Evolutionary conservation across 371 early-diverging fungal species (phyloP), one percentile per base, ranked within the genome.

Genomic region (Chytridium lagenaria): DNA sequence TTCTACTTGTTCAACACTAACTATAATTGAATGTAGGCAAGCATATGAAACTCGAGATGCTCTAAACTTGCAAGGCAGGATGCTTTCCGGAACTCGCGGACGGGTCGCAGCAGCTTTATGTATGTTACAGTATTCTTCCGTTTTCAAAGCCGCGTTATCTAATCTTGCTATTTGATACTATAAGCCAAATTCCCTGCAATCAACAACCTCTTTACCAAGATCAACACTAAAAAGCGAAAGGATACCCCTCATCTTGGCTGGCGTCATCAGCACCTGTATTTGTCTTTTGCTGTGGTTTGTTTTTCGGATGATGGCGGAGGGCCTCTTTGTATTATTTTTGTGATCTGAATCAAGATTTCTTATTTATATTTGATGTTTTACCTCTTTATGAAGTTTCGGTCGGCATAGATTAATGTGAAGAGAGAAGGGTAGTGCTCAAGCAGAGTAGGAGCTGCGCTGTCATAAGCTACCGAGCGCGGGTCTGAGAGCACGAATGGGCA

Each of bases 191-290:
- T 91, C 50, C 91, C 91, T 2, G 82, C 85, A 7, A 84, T 91
- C 71, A 90, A 89, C 63, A 85, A 84, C 59, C 73, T 90, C n/a
- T 84, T 91, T 38, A 75, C 81, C 26, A 86, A 84, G 61, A 91
- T 91, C 70, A 84, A 87, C 63, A 86, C 85, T n/a, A 81, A 88
- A 64, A 83, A 88, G 79, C 81, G 83, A 71, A 78, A 90, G 50
- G 90, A 91, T 75, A 84, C 89, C 12, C n/a, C 64, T 89, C 37
- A 87, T 91, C 57, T 82, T 91, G 86, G 89, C 88, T 2, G 84
- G 84, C 37, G 88, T 91, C 7, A 81, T 90, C 49, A 85, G 89
- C 40, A 81, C 82, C 31, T 89, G 91, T 75, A 79, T 80, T 10
- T 84, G 87, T 59, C 74, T 91, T 33, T 78, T 91, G 70, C 69